Percentiles rank a stretch among this genome's conserved stretches.
These are phyloP conservation scores for Nannochloropsis salina DNA, from an alignment of 108 stramenopile species.

Conservation along the genomic window DNA sequence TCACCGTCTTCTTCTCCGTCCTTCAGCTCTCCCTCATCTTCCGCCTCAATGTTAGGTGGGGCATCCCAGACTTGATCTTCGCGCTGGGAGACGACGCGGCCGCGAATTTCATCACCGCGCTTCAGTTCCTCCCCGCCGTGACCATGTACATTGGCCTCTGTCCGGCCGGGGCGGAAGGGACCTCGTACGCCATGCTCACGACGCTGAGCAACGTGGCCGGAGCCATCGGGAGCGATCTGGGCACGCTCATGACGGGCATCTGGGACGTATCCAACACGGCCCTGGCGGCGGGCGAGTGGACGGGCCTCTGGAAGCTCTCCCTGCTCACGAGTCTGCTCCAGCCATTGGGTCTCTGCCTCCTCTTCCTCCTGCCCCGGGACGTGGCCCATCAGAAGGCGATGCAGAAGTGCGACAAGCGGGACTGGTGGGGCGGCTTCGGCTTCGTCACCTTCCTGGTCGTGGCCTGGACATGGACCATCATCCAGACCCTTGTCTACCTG, in stretches of 20 bases:
- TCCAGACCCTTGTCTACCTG: constrained; percentile 24
- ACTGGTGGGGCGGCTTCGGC: constrained; percentile 16
- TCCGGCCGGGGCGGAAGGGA: constrained; percentile 55
- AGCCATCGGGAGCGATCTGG: constrained; percentile 43
- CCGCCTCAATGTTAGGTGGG: constrained; percentile 33
- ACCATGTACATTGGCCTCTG: constrained; percentile 57
- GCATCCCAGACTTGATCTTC: constrained; percentile 53
- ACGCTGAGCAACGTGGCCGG: constrained; percentile 56
- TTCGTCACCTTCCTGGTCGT: constrained; percentile 23
- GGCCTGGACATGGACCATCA: constrained; percentile 26
- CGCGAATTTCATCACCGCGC: constrained; percentile 21
- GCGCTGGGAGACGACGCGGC: constrained; percentile 54
- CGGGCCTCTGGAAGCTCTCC: constrained; percentile 50
- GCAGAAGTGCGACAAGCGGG: constrained; percentile 29
- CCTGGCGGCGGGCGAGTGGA: constrained; percentile 29
- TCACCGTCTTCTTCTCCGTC: constrained; percentile 48
- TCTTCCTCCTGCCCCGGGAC: constrained; percentile 38
- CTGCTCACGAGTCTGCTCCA: constrained; percentile 38
- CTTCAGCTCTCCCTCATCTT: constrained; percentile 54
- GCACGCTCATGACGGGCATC: constrained; percentile 38
- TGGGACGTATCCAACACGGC: constrained; percentile 50
- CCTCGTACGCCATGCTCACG: constrained; percentile 59
- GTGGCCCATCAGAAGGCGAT: constrained; percentile 31
- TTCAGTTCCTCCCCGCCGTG: constrained; percentile 45
- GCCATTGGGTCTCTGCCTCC: constrained; percentile 36